A percentile compares a stretch with the other conserved stretches of the same genome.
Conservation (phyloP, 345 rosid species). For the Gossypium rotundifolium region DNA sequence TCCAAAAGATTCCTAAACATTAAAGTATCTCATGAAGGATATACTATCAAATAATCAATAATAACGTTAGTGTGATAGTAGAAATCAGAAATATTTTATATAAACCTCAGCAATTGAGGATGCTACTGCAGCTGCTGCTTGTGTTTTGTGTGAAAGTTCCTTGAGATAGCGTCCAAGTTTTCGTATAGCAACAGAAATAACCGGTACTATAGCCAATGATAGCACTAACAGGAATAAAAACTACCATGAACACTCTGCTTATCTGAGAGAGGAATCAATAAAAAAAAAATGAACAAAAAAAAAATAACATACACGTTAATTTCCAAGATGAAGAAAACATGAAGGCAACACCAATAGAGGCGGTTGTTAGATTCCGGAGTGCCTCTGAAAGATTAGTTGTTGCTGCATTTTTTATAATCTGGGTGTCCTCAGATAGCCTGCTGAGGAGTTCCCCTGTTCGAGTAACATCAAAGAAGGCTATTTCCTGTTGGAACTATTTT, state of each 20-base stretch:
- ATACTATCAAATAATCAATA: not conserved
- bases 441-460: constrained; percentile 65
- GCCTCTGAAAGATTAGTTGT: constrained; percentile 65
- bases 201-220: constrained; percentile 78
- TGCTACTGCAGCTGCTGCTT: constrained; percentile 96
- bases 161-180: constrained; percentile 75
- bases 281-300: not conserved
- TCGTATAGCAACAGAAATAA: constrained; percentile 64
- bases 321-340: constrained; percentile 69
- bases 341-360: constrained; percentile 51
- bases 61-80: not conserved
- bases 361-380: constrained; percentile 50
- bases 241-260: constrained; percentile 5
- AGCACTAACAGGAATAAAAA: constrained; percentile 43
- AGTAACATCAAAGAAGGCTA: constrained; percentile 59
- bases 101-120: constrained; percentile 93
- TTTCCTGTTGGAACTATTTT: constrained; percentile 33
- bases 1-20: constrained; percentile 84
- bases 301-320: constrained; percentile 39
- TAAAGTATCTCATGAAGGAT: constrained; percentile 4
- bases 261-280: not conserved
- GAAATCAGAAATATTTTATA: not conserved
- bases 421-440: constrained; percentile 62
- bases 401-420: constrained; percentile 67
- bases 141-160: constrained; percentile 87